Conservation (phyloP, 495 filamentous ascomycete species). For the Pyrenopolyporus hunteri region DNA sequence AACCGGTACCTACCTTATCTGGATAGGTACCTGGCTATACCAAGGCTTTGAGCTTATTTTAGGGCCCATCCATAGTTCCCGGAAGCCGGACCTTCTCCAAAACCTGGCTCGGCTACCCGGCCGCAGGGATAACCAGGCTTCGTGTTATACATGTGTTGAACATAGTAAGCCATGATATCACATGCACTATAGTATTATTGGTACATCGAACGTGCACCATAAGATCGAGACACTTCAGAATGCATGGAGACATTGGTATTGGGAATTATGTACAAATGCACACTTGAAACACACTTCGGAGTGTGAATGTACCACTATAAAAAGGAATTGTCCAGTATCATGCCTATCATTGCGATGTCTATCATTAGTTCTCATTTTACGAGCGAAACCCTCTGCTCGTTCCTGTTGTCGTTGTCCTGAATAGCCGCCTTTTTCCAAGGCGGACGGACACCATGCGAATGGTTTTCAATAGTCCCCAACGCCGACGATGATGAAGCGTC, state of each 20-base stretch:
- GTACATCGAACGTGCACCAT: neutral
- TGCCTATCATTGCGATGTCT: slow-evolving; percentile 32
- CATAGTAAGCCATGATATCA: slow-evolving; percentile 22
- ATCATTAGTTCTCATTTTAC: slow-evolving; percentile 27
- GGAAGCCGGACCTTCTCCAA: slow-evolving; percentile 22
- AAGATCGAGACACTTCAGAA: neutral
- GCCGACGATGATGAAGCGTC: slow-evolving; percentile 42
- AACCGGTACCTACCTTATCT: too few species aligned
- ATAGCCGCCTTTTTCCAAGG: slow-evolving; percentile 10
- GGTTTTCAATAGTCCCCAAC: slow-evolving; percentile 34
- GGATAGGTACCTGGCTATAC: too few species aligned
- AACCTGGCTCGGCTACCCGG: slow-evolving; percentile 21
- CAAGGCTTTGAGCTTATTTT: slow-evolving; percentile 18
- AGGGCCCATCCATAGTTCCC: neutral
- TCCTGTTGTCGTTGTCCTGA: slow-evolving; percentile 14
- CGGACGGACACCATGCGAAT: slow-evolving; percentile 30
- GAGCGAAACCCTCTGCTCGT: slow-evolving; percentile 21
- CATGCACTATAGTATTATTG: slow-evolving; percentile 9
- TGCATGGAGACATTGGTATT: neutral
- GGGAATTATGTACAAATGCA: neutral
- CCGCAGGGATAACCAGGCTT: slow-evolving; percentile 20
- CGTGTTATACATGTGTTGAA: neutral
- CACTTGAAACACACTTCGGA: neutral
- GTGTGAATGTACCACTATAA: neutral
- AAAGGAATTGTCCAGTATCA: slow-evolving; percentile 5